Percentiles rank a stretch among this genome's conserved stretches.
Evolutionary conservation across 805 yeast genomes (phyloP).

Genomic region (Lachancea dasiensis): DNA sequence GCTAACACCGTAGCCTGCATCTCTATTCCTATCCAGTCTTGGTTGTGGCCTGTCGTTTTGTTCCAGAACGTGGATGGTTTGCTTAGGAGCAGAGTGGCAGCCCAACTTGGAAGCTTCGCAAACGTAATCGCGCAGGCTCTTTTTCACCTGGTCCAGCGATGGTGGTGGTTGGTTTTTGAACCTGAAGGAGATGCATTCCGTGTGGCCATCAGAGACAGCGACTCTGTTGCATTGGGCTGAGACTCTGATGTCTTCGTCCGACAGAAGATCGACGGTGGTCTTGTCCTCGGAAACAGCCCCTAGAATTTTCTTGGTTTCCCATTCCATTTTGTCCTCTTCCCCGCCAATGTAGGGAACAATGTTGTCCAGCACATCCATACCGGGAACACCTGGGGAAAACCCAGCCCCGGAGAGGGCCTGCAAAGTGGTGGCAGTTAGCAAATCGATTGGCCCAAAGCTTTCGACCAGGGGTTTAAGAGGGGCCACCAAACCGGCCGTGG

Average conservation of each 20-base stretch:
- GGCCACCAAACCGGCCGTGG: slow-evolving; percentile 96
- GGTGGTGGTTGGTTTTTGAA: slow-evolving; percentile 84
- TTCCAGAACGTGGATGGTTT: slow-evolving; percentile 86
- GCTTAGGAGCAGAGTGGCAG: slow-evolving; percentile 90
- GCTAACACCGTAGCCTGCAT: slow-evolving; percentile 86
- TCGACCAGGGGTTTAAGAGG: slow-evolving; percentile 93
- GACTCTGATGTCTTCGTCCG: slow-evolving; percentile 70
- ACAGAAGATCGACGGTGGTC: slow-evolving; percentile 49
- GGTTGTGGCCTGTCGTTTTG: slow-evolving; percentile 96
- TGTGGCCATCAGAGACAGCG: slow-evolving; percentile 96
- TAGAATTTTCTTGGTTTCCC: slow-evolving; percentile 95
- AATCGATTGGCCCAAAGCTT: slow-evolving; percentile 82
- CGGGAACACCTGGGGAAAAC: slow-evolving; percentile 94
- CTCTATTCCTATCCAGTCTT: slow-evolving; percentile 92
- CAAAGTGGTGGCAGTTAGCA: slow-evolving; percentile 81
- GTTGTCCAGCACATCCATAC: slow-evolving; percentile 91
- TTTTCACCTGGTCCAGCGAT: slow-evolving; percentile 70
- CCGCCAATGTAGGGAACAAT: slow-evolving; percentile 92
- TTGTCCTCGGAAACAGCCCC: slow-evolving; percentile 54
- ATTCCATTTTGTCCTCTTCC: slow-evolving; percentile 97
- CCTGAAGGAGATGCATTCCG: slow-evolving; percentile 85
- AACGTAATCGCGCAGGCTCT: slow-evolving; percentile 60
- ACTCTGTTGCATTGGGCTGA: slow-evolving; percentile 97
- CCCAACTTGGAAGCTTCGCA: slow-evolving; percentile 78
- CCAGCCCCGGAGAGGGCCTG: slow-evolving; percentile 99